Evolutionary conservation across 2,329 filamentous ascomycete species (phyloP).

Genomic region (Hymenoscyphus scutula): DNA sequence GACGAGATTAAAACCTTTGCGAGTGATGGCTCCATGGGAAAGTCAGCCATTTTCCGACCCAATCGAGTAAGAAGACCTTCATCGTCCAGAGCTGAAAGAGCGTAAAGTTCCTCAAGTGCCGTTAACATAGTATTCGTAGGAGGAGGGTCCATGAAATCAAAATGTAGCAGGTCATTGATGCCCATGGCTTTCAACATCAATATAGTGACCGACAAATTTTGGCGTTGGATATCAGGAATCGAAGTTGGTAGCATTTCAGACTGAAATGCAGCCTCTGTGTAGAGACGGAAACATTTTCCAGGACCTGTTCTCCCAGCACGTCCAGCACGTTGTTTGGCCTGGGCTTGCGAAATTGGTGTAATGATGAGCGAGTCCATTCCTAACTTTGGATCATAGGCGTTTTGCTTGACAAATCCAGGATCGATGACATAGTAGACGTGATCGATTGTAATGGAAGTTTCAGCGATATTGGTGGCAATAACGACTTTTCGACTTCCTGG

Average conservation of each 20-base stretch:
- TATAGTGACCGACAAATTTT: slow-evolving; percentile 90
- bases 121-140: slow-evolving; percentile 98
- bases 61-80: slow-evolving; percentile 90
- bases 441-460: slow-evolving; percentile 97
- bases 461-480: slow-evolving; percentile 97
- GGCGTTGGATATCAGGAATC: slow-evolving; percentile 93
- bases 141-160: slow-evolving; percentile 98
- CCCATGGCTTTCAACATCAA: slow-evolving; percentile 99
- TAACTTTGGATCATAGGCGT: slow-evolving; percentile 92
- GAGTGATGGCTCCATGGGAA: slow-evolving; percentile 92
- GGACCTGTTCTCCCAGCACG: slow-evolving; percentile 92
- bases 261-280: slow-evolving; percentile 93
- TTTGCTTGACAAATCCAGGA: slow-evolving; percentile 96
- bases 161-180: slow-evolving; percentile 94
- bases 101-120: slow-evolving; percentile 91
- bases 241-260: slow-evolving; percentile 96
- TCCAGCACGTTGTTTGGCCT: slow-evolving; percentile 91
- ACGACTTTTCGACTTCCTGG: slow-evolving; percentile 87
- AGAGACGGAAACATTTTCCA: slow-evolving; percentile 92
- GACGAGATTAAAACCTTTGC: slow-evolving; percentile 88
- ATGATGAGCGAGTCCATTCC: slow-evolving; percentile 97
- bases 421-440: slow-evolving; percentile 97
- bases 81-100: slow-evolving; percentile 86
- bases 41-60: slow-evolving; percentile 96
- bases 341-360: slow-evolving; percentile 93